These are phyloP conservation scores for Tricholoma furcatifolium DNA, from an alignment of 768 basidiomycete genomes.

Conservation along the genomic window DNA sequence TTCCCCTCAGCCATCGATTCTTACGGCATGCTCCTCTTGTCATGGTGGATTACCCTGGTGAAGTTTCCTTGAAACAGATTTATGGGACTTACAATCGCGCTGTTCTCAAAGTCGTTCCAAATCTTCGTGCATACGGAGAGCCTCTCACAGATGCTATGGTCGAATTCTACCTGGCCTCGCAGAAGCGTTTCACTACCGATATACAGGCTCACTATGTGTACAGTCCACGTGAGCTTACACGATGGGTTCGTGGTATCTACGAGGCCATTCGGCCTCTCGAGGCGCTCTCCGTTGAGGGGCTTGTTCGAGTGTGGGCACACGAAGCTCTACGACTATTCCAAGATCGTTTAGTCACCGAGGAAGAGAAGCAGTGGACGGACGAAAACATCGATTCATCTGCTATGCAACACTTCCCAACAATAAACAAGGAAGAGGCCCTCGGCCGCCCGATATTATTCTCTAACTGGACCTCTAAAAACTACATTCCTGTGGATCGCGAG, in stretches of 20 bases:
- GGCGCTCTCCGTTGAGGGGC: conserved; percentile 88
- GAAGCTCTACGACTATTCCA: conserved; percentile 97
- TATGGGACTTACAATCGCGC: conserved; percentile 98
- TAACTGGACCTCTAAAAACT: conserved; percentile 98
- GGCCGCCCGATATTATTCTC: conserved; percentile 92
- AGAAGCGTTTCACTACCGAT: conserved; percentile 93
- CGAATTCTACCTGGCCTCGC: conserved; percentile 89
- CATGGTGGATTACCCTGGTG: conserved; percentile 99
- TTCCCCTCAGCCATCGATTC: conserved; percentile 97
- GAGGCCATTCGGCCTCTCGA: conserved; percentile 95
- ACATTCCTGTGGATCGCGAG: conserved; percentile 93
- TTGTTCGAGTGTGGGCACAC: conserved; percentile 97
- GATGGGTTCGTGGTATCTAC: conserved; percentile 97
- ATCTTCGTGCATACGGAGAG: conserved; percentile 87
- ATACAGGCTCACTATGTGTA: conserved; percentile 99
- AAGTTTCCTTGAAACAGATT: conserved; percentile 95
- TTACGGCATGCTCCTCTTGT: conserved; percentile 94
- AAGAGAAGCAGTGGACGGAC: conserved; percentile 94
- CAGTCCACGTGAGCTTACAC: conserved; percentile 96
- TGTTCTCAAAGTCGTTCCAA: conserved; percentile 92
- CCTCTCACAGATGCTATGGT: conserved; percentile 99
- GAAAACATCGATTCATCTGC: conserved; percentile 85
- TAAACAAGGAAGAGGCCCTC: conserved; percentile 85
- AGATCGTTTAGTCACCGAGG: conserved; percentile 91
- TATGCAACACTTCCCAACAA: conserved; percentile 89